These are phyloP conservation scores for Talaromyces sp. DNA, from an alignment of 2,329 filamentous ascomycete genomes.

Conservation along the genomic window DNA sequence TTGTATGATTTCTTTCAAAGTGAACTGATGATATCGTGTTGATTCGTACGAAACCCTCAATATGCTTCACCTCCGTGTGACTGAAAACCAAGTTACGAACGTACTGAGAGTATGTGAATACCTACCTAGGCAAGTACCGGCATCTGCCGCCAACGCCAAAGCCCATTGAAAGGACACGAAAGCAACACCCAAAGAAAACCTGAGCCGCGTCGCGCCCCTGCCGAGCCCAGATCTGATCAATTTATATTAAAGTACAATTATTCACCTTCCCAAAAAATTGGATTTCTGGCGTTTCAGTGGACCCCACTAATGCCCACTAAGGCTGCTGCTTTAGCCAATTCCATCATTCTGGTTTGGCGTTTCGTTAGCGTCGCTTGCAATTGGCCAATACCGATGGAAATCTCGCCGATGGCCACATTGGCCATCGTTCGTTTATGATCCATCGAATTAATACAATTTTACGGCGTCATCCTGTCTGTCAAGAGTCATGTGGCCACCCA, in stretches of 20 bases:
- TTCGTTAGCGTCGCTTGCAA: constrained; percentile 8
- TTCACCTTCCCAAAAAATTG: background rate
- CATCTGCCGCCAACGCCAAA: background rate
- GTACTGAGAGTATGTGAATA: background rate
- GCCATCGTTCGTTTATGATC: background rate
- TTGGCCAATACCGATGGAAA: background rate
- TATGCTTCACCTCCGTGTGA: background rate
- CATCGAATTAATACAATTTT: background rate
- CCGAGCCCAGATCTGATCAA: constrained; percentile 5
- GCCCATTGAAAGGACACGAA: background rate
- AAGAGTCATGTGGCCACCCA: background rate
- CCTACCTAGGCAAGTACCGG: constrained; percentile 3
- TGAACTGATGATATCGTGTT: background rate
- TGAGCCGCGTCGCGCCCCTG: constrained; percentile 8
- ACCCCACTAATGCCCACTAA: background rate
- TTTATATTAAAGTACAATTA: background rate
- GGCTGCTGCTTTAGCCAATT: constrained; percentile 1
- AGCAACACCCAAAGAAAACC: background rate
- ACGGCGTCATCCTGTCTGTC: background rate
- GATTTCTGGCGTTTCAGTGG: background rate
- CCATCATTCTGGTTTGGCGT: constrained; percentile 18
- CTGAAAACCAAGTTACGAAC: background rate
- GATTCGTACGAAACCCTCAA: background rate
- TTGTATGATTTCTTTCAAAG: background rate
- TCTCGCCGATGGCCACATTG: background rate